These are phyloP conservation scores for Sporobolomyces pararoseus DNA, from an alignment of 768 basidiomycete genomes.

Conservation along the genomic window DNA sequence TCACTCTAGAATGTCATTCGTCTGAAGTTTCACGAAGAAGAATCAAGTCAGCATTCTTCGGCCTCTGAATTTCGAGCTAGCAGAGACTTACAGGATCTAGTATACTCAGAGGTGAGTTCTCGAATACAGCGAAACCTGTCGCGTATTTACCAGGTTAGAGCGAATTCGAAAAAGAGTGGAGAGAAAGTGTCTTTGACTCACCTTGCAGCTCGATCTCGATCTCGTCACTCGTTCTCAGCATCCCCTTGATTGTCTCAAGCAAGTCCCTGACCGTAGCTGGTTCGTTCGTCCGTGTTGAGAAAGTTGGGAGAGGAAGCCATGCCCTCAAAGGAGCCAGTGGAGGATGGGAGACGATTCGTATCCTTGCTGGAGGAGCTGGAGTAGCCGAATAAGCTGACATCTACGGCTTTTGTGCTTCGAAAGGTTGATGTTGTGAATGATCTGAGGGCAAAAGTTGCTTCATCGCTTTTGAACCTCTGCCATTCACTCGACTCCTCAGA, in stretches of 20 bases:
- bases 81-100: slow-evolving; percentile 28
- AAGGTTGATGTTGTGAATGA: too few relatives aligned
- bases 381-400: slow-evolving; percentile 15
- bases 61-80: too few relatives aligned
- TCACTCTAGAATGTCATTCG: slow-evolving; percentile 39
- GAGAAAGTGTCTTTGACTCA: not conserved
- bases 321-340: slow-evolving; percentile 24
- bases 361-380: slow-evolving; percentile 25
- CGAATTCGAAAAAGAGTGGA: not conserved
- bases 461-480: too few relatives aligned
- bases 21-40: slow-evolving; percentile 3
- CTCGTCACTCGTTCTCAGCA: not conserved
- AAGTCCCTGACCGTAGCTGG: slow-evolving; percentile 12
- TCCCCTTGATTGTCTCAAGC: not conserved
- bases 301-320: slow-evolving; percentile 31
- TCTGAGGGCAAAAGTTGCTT: too few relatives aligned
- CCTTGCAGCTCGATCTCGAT: slow-evolving; percentile 32
- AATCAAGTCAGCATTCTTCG: not conserved
- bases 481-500: too few relatives aligned
- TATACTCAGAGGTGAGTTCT: slow-evolving; percentile 5
- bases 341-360: slow-evolving; percentile 32
- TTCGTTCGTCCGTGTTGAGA: not conserved
- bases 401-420: not conserved
- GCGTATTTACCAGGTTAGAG: not conserved
- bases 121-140: slow-evolving; percentile 10